Evolutionary conservation across 2,329 filamentous ascomycete species (phyloP).

Genomic region (Endothia cerciana): DNA sequence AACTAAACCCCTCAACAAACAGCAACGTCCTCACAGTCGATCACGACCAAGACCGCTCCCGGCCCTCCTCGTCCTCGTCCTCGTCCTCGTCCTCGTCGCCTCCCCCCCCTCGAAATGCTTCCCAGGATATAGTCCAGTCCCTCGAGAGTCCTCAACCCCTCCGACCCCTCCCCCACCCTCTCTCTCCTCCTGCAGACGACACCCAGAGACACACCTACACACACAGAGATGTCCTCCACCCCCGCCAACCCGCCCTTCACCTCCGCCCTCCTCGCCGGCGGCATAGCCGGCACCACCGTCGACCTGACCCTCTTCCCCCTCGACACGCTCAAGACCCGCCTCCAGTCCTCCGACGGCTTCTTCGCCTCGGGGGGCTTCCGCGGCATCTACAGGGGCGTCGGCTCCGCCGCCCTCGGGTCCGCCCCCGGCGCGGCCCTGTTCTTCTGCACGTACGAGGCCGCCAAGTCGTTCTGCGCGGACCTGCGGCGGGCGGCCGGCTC

Average conservation of each 20-base stretch:
- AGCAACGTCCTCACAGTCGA: background rate
- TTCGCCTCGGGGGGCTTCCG: slow-evolving; percentile 83
- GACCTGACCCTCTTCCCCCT: slow-evolving; percentile 96
- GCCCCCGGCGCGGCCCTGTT: slow-evolving; percentile 95
- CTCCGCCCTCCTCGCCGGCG: slow-evolving; percentile 76
- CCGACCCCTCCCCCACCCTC: slow-evolving; percentile 1
- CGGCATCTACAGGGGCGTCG: slow-evolving; percentile 92
- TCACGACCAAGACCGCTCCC: slow-evolving; percentile 14
- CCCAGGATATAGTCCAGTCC: slow-evolving; percentile 17
- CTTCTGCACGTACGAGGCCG: slow-evolving; percentile 90
- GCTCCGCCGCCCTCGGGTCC: slow-evolving; percentile 85
- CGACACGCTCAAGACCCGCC: slow-evolving; percentile 97
- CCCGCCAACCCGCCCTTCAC: slow-evolving; percentile 53
- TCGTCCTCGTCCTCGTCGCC: no score
- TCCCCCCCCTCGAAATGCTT: slow-evolving; percentile 6
- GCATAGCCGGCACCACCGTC: slow-evolving; percentile 90
- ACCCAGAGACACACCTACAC: no score
- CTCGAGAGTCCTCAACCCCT: background rate
- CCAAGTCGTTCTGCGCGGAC: slow-evolving; percentile 59
- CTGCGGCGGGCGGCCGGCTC: background rate
- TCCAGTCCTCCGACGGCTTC: slow-evolving; percentile 81
- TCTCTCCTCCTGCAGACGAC: background rate
- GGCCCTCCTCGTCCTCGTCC: no score
- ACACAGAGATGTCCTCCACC: slow-evolving; percentile 25
- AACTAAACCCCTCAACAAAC: background rate